These are phyloP conservation scores for Lachnellula hyalina DNA, from an alignment of 2,329 filamentous ascomycete genomes.

Conservation along the genomic window DNA sequence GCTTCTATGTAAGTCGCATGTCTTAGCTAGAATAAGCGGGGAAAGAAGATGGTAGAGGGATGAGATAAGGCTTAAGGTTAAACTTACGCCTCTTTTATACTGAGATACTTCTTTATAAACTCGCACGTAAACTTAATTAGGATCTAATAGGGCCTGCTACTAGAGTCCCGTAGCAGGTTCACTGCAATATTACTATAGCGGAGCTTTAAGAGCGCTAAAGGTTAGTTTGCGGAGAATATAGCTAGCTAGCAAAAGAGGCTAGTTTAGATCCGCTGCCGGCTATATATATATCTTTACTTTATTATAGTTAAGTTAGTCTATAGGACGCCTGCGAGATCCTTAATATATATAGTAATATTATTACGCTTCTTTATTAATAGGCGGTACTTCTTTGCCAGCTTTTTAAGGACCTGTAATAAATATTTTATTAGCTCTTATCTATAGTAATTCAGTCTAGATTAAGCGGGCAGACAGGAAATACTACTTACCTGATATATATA, in stretches of 20 bases:
- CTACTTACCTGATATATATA: no score
- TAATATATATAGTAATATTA: no score
- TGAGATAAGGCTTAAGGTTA: slow-evolving; percentile 1
- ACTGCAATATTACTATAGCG: background rate
- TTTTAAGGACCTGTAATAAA: no score
- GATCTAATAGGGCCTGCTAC: background rate
- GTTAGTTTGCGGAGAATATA: background rate
- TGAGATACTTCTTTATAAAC: slow-evolving; percentile 27
- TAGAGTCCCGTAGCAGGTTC: slow-evolving; percentile 1
- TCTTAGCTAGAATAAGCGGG: background rate
- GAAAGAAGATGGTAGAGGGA: no score
- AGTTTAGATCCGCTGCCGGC: background rate
- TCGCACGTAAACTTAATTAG: slow-evolving; percentile 21
- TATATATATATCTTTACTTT: background rate
- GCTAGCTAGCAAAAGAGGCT: background rate
- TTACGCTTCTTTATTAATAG: no score
- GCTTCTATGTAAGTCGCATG: slow-evolving; percentile 6
- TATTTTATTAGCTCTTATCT: no score
- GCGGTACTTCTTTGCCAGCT: no score
- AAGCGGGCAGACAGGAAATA: no score
- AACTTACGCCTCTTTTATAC: slow-evolving; percentile 20
- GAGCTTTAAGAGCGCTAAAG: background rate
- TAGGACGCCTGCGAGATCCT: slow-evolving; percentile 1
- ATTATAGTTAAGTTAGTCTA: background rate
- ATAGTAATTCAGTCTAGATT: no score